Evolutionary conservation across 108 stramenopile species (phyloP), one percentile per base, ranked within the genome.

Genomic region (Cyclotella baltica): DNA sequence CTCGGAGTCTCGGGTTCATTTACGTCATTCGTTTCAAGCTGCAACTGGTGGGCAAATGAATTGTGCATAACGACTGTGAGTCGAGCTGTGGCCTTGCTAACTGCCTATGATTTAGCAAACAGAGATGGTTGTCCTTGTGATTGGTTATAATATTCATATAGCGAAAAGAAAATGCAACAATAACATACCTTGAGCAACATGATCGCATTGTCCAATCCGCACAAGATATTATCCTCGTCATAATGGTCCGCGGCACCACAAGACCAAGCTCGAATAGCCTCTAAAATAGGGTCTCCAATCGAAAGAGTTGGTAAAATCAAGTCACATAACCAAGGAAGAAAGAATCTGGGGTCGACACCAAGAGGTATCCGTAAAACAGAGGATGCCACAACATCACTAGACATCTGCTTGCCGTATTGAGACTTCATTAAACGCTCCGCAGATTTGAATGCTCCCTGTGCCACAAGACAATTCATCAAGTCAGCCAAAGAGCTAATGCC

Each of bases 241-340:
- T 88, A 88, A 36, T 69, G 58, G 75, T 96, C 90, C 3, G 95
- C 92, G n/a, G 77, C 84, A 18, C 58, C 62, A 74, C 91, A 92
- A 15, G 84, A 36, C 92, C 92, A 96, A 10, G 68, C 50, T 6
- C 84, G 81, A 69, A 96, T 81, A 27, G 67, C 62, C 20, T 84
- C 85, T 28, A 96, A 63, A 31, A 87, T 47, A 50, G 86, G 85
- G 56, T 91, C 82, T n/a, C 89, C 84, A 29, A 89, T 89, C 9
- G 80, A 70, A 50, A 96, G 77, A 70, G 81, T 71, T 0, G 94
- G 90, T 19, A 93, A 48, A 30, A 96, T 76, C 19, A 83, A 29
- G 34, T 88, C 72, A 25, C 72, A 67, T 22, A 96, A 70, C 70
- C 93, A 89, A 0, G 62, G 66, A 28, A 81, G 56, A 72, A 87